These are phyloP conservation scores for Coniferiporia weirii DNA, from an alignment of 1,284 basidiomycete genomes.

Conservation along the genomic window DNA sequence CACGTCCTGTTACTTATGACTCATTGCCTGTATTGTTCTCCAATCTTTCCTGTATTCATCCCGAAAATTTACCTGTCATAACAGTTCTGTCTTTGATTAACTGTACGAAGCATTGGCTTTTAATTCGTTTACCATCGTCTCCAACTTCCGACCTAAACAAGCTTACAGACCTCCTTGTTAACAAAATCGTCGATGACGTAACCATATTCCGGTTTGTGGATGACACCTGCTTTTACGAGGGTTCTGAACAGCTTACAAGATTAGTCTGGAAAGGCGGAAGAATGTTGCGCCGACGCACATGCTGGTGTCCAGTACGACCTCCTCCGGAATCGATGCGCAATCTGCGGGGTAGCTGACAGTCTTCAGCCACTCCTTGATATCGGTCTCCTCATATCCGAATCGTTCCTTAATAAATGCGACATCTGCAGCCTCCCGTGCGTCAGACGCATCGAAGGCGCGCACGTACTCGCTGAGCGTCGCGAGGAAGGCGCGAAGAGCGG, in stretches of 20 bases:
- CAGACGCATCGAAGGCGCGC: constrained; percentile 59
- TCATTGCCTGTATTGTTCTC: neutral
- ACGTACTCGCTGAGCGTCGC: constrained; percentile 60
- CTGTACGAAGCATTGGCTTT: too few species aligned
- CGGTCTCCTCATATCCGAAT: constrained; percentile 78
- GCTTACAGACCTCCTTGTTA: constrained; percentile 44
- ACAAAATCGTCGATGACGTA: constrained; percentile 62
- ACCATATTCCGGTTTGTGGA: constrained; percentile 52
- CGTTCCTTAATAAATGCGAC: constrained; percentile 72
- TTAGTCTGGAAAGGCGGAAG: constrained; percentile 3
- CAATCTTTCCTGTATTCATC: neutral
- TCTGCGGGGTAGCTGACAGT: constrained; percentile 72
- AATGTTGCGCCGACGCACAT: constrained; percentile 37
- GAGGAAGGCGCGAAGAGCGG: constrained; percentile 60
- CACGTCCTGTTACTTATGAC: neutral
- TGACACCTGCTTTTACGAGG: constrained; percentile 71
- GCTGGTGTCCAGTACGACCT: constrained; percentile 67
- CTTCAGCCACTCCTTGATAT: constrained; percentile 78
- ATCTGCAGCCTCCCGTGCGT: constrained; percentile 54
- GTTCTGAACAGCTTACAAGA: constrained; percentile 38
- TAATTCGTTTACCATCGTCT: too few species aligned
- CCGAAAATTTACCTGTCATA: neutral
- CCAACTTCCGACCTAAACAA: constrained; percentile 20
- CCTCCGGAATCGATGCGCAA: constrained; percentile 55
- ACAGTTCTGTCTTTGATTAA: neutral